Conservation (phyloP, 2,329 filamentous ascomycete species). For the Botrytis cinerea region DNA sequence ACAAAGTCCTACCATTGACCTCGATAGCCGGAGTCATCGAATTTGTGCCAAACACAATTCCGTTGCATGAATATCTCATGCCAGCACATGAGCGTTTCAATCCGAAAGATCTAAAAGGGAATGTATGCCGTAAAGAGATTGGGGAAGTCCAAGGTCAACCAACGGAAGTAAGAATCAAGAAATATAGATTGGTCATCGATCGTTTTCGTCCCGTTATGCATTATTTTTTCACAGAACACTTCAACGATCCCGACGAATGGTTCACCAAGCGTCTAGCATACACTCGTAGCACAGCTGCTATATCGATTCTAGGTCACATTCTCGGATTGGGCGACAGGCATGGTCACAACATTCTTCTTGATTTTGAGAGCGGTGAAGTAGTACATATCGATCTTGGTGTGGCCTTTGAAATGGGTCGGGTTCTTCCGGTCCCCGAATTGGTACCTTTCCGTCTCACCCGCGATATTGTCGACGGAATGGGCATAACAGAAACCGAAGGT, state of each 20-base stretch:
- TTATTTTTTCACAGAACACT: constrained; percentile 96
- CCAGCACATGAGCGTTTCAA: constrained; percentile 86
- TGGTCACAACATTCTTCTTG: constrained; percentile 94
- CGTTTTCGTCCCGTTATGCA: constrained; percentile 90
- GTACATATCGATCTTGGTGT: constrained; percentile 97
- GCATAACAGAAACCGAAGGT: constrained; percentile 89
- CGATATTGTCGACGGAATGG: constrained; percentile 96
- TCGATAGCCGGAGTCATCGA: constrained; percentile 89
- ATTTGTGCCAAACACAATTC: constrained; percentile 91
- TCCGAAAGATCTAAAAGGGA: constrained; percentile 77
- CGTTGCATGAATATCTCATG: constrained; percentile 88
- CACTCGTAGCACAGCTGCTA: constrained; percentile 87
- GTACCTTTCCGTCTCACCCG: constrained; percentile 94
- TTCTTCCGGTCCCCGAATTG: constrained; percentile 92
- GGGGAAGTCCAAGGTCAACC: constrained; percentile 68
- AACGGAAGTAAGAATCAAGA: constrained; percentile 68
- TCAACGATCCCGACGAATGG: constrained; percentile 93
- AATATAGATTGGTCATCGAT: constrained; percentile 76
- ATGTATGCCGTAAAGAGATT: constrained; percentile 78
- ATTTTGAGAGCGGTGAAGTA: constrained; percentile 85
- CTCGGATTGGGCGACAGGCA: constrained; percentile 92
- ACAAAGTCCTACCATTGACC: constrained; percentile 92
- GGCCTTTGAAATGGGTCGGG: constrained; percentile 92
- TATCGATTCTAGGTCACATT: constrained; percentile 92
- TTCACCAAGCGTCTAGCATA: constrained; percentile 88